Conservation (phyloP, 2,329 filamentous ascomycete genomes). For the Fonsecaea pedrosoi region DNA sequence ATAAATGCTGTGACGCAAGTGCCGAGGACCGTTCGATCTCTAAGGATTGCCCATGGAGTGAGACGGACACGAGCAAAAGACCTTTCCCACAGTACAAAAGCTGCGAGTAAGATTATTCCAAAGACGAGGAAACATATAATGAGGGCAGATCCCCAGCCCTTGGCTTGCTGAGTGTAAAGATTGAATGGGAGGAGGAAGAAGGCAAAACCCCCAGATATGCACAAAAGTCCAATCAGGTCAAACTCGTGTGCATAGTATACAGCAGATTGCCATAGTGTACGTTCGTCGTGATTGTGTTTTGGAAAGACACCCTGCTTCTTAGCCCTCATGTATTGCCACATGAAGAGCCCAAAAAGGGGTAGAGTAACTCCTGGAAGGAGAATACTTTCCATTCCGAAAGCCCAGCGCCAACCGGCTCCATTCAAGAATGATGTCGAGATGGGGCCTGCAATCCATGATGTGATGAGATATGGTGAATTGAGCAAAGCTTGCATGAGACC, state of each 20-base stretch:
- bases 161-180: conserved; percentile 52
- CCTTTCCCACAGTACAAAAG: conserved; percentile 62
- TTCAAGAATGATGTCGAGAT: conserved; percentile 55
- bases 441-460: conserved; percentile 63
- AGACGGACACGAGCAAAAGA: conserved; percentile 59
- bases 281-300: neutral
- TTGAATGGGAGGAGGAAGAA: conserved; percentile 70
- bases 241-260: conserved; percentile 64
- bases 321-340: conserved; percentile 63
- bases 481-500: conserved; percentile 65
- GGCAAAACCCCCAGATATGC: conserved; percentile 64
- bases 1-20: conserved; percentile 57
- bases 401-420: conserved; percentile 65
- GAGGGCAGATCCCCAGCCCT: conserved; percentile 52
- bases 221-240: conserved; percentile 63
- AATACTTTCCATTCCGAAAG: conserved; percentile 66
- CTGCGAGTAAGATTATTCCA: conserved; percentile 59
- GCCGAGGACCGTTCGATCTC: conserved; percentile 56
- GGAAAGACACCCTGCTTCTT: conserved; percentile 57
- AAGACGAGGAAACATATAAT: conserved; percentile 60
- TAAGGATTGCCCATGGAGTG: conserved; percentile 59
- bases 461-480: conserved; percentile 63
- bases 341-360: conserved; percentile 61
- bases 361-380: conserved; percentile 61
- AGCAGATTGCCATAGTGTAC: conserved; percentile 47